A percentile compares a stretch with the other conserved stretches of the same genome.
phyloP scores from a whole-genome alignment of 495 filamentous ascomycete genomes.

The Cercophora sp. region DNA sequence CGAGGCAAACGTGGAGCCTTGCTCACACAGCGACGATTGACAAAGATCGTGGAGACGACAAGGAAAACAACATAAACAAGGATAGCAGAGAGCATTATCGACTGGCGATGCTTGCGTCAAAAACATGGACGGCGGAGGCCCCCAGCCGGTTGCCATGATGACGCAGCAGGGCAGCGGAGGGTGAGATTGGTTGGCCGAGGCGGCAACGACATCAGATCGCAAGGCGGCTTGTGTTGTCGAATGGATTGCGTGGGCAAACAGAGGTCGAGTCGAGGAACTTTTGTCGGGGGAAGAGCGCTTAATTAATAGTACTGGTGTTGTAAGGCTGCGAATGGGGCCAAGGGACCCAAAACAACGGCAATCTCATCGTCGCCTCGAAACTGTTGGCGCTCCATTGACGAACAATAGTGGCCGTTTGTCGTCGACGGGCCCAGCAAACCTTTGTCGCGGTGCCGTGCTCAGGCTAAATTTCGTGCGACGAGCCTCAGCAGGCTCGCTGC shows the following conservation, averaged over 20 bases:
- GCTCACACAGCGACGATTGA: too few relatives aligned
- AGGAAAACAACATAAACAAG: too few relatives aligned
- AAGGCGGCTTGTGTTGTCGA: not conserved
- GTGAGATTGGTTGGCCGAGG: not conserved
- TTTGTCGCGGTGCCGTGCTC: slow-evolving; percentile 1
- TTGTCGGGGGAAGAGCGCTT: not conserved
- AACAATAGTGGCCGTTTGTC: too few relatives aligned
- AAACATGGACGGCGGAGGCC: not conserved
- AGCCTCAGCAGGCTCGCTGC: not conserved
- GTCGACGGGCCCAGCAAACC: too few relatives aligned
- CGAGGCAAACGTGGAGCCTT: too few relatives aligned
- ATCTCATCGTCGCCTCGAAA: too few relatives aligned
- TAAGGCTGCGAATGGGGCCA: not conserved
- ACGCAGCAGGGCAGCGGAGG: not conserved
- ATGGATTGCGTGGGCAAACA: not conserved
- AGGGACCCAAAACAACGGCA: slow-evolving; percentile 2
- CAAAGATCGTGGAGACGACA: too few relatives aligned
- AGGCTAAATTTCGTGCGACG: not conserved
- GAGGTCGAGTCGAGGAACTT: not conserved
- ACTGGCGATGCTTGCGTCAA: not conserved
- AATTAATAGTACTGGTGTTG: not conserved
- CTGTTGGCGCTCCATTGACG: too few relatives aligned
- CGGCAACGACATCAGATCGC: not conserved
- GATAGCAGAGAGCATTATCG: too few relatives aligned
- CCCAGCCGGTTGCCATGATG: not conserved